Conservation (phyloP, 176 grass and related monocot genomes). For the Rhynchospora tenuis region DNA sequence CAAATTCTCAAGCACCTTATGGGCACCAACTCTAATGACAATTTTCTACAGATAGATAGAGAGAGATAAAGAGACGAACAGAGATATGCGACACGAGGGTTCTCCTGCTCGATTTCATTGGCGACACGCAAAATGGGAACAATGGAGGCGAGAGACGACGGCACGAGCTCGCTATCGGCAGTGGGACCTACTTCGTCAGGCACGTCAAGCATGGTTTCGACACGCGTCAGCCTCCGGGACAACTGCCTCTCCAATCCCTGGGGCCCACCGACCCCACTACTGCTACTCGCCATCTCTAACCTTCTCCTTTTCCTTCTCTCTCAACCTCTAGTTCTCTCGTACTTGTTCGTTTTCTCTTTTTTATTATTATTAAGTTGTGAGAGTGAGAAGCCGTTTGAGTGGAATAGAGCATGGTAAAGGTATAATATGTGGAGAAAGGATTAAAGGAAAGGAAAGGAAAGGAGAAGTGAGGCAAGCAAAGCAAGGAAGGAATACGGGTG, state of each 20-base stretch:
- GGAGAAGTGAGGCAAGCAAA: background rate
- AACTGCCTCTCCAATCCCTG: constrained; percentile 1
- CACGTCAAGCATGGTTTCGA: constrained; percentile 29
- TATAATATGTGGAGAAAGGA: background rate
- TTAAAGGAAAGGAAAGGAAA: background rate
- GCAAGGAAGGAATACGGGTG: constrained; percentile 6
- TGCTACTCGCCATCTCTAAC: constrained; percentile 27
- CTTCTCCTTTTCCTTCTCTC: background rate
- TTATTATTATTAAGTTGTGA: background rate
- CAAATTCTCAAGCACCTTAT: constrained; percentile 1
- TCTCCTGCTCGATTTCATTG: constrained; percentile 75
- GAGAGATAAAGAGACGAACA: constrained; percentile 32
- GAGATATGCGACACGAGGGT: constrained; percentile 81
- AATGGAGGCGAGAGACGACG: constrained; percentile 57
- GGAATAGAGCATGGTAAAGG: constrained; percentile 1
- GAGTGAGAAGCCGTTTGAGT: background rate
- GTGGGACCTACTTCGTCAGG: constrained; percentile 18
- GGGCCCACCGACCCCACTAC: background rate
- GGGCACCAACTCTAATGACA: background rate
- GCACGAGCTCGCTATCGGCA: constrained; percentile 80
- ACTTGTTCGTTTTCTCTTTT: background rate
- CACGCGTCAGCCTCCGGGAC: constrained; percentile 24
- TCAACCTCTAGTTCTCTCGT: background rate
- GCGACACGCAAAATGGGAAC: constrained; percentile 88
- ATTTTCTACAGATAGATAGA: background rate